Evolutionary conservation across 306 rosid species (phyloP).

Genomic region (Alnus rubra): DNA sequence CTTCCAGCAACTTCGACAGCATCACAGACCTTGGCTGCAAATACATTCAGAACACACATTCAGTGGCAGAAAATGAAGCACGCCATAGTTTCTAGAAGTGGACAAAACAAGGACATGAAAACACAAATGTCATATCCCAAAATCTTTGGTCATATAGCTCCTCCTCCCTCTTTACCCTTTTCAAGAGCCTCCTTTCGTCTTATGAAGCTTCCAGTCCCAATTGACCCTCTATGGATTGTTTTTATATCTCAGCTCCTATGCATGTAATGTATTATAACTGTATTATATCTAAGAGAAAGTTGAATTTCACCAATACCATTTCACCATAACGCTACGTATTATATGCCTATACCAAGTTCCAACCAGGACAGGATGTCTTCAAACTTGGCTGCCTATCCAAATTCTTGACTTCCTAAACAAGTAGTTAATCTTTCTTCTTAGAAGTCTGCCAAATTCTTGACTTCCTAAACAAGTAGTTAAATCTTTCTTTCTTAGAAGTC

Average conservation of each 20-base stretch:
- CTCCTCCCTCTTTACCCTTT: not conserved
- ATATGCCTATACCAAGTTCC: not conserved
- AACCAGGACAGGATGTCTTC: not conserved
- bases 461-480: not conserved
- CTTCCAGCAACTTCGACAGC: conserved; percentile 89
- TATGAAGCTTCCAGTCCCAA: not conserved
- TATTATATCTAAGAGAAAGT: not conserved
- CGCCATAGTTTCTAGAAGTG: not conserved
- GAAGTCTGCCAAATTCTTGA: too few relatives aligned
- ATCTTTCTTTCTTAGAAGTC: not conserved
- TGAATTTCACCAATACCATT: not conserved
- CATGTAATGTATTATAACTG: not conserved
- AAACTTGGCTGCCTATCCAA: not conserved
- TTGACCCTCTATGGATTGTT: not conserved
- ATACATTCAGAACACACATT: conserved; percentile 4
- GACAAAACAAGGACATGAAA: not conserved
- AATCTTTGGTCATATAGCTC: not conserved
- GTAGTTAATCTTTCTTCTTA: too few relatives aligned
- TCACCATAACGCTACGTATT: not conserved
- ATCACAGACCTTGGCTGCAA: conserved; percentile 75
- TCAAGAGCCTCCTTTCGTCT: conserved; percentile 1
- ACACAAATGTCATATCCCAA: not conserved
- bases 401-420: too few relatives aligned
- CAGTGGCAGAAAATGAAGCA: not conserved
- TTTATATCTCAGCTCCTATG: not conserved